Percentiles rank a stretch among this genome's conserved stretches.
Evolutionary conservation across 2,329 filamentous ascomycete genomes (phyloP).

Genomic region (Ophiostoma tasmaniense): DNA sequence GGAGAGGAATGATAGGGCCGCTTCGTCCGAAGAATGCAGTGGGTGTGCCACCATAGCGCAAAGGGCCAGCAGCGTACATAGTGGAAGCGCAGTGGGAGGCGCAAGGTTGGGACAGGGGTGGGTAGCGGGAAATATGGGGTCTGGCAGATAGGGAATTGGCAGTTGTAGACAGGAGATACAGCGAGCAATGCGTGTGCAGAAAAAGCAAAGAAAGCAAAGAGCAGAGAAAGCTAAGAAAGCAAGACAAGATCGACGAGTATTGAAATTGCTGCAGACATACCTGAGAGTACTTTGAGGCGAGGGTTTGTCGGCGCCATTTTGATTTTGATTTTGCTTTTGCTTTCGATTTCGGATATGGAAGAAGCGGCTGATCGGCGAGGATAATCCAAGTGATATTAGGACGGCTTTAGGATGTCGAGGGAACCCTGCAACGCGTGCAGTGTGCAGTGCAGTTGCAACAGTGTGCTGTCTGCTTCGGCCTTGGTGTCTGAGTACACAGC

Average conservation of each 20-base stretch:
- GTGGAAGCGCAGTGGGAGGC: conserved; percentile 9
- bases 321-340: not conserved
- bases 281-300: conserved; percentile 53
- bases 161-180: not conserved
- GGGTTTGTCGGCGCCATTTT: conserved; percentile 51
- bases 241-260: conserved; percentile 9
- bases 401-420: conserved; percentile 1
- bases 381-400: not conserved
- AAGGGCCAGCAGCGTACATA: conserved; percentile 2
- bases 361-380: not conserved
- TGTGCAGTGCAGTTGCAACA: not conserved
- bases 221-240: conserved; percentile 20
- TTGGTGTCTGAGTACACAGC: not conserved
- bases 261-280: conserved; percentile 34
- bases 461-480: not conserved
- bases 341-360: no score
- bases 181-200: not conserved
- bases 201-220: not conserved
- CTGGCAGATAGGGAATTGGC: conserved; percentile 9
- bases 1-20: conserved; percentile 19
- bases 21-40: conserved; percentile 22
- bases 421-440: not conserved
- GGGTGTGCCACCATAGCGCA: conserved; percentile 8
- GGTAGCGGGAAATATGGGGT: conserved; percentile 19
- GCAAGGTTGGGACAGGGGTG: conserved; percentile 16